Conservation (phyloP, 2,329 filamentous ascomycete species). For the Ophiostoma pallidulum region DNA sequence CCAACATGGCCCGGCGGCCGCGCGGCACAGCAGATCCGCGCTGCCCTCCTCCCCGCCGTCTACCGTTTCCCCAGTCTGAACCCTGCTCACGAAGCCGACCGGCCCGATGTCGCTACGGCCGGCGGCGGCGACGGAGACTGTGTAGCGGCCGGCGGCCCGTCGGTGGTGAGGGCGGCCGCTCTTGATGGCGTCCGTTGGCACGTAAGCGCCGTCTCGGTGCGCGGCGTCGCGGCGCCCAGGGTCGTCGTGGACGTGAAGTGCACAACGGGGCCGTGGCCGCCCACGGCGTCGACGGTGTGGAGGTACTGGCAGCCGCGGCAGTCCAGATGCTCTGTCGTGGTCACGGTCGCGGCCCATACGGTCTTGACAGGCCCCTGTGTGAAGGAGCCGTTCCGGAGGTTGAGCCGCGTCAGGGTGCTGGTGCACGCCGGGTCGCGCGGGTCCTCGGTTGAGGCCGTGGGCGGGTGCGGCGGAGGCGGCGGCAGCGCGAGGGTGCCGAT, state of each 20-base stretch:
- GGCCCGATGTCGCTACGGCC: background rate
- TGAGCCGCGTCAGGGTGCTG: background rate
- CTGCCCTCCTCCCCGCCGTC: no score
- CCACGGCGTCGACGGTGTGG: background rate
- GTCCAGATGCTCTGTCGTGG: conserved; percentile 18
- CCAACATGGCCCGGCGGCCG: no score
- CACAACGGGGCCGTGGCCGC: conserved; percentile 9
- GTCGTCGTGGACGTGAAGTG: conserved; percentile 11
- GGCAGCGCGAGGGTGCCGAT: no score
- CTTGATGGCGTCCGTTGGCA: background rate
- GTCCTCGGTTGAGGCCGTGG: background rate
- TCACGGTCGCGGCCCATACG: conserved; percentile 21
- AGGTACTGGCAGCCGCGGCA: conserved; percentile 21
- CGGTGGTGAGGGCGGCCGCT: background rate
- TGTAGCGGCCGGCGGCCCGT: background rate
- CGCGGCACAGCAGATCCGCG: no score
- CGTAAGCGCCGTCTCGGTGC: background rate
- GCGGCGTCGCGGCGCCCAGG: background rate
- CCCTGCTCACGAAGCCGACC: background rate
- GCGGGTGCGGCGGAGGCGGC: no score
- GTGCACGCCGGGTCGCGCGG: background rate
- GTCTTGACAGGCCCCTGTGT: conserved; percentile 14
- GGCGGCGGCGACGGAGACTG: background rate
- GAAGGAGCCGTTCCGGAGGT: background rate
- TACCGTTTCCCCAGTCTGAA: no score